These are phyloP conservation scores for Atkinsonella hypoxylon DNA, from an alignment of 2,329 filamentous ascomycete genomes.

Conservation along the genomic window DNA sequence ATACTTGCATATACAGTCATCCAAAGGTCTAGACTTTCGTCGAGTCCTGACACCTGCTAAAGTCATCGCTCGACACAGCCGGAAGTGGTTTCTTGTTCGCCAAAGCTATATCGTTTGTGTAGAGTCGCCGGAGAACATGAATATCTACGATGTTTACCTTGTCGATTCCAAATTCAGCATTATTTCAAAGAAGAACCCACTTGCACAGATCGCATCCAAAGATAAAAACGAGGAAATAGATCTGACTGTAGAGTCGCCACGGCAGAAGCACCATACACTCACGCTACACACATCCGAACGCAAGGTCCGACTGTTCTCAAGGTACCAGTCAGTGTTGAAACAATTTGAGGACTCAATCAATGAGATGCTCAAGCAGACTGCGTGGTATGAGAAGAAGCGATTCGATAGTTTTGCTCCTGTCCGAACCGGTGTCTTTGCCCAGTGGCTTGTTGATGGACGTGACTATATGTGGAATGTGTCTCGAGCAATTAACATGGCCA, in stretches of 20 bases:
- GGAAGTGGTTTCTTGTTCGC: slow-evolving; percentile 96
- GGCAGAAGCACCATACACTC: slow-evolving; percentile 64
- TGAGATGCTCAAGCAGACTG: slow-evolving; percentile 71
- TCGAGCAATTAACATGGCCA: slow-evolving; percentile 89
- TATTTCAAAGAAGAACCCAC: slow-evolving; percentile 55
- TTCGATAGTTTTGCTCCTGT: slow-evolving; percentile 93
- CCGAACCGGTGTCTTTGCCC: slow-evolving; percentile 72
- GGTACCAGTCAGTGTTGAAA: slow-evolving; percentile 76
- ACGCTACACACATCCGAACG: slow-evolving; percentile 86
- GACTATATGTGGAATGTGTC: slow-evolving; percentile 99
- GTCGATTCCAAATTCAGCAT: slow-evolving; percentile 82
- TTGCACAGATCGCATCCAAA: slow-evolving; percentile 41
- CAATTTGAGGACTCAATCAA: slow-evolving; percentile 92
- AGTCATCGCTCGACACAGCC: slow-evolving; percentile 70
- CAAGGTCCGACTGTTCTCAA: slow-evolving; percentile 79
- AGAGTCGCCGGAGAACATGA: slow-evolving; percentile 97
- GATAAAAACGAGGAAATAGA: slow-evolving; percentile 43
- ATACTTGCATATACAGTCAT: slow-evolving; percentile 80
- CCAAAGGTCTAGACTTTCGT: slow-evolving; percentile 78
- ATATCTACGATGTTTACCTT: slow-evolving; percentile 97
- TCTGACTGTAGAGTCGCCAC: slow-evolving; percentile 23
- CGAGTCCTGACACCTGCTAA: slow-evolving; percentile 67
- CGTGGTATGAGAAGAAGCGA: slow-evolving; percentile 73
- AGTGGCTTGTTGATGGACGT: slow-evolving; percentile 92
- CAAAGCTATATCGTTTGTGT: slow-evolving; percentile 97